A percentile compares a stretch with the other conserved stretches of the same genome.
Evolutionary conservation across 139 green algal species (phyloP).

Genomic region (Coccomyxa sp.): DNA sequence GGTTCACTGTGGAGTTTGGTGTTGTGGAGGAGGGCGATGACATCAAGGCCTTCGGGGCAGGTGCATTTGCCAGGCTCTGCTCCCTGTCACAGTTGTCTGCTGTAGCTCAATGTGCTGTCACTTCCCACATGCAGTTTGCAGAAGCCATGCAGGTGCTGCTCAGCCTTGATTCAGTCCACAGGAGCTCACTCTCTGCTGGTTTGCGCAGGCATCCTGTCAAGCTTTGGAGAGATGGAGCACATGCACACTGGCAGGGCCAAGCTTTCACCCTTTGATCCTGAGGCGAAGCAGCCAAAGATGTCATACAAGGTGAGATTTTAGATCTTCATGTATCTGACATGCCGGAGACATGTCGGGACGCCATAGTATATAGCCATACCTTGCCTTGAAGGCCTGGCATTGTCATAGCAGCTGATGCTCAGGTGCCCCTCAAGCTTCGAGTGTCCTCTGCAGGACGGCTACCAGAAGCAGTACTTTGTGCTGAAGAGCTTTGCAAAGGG

Average conservation of each 20-base stretch:
- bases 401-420: no score
- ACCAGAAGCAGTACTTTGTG: conserved; percentile 79
- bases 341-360: no score
- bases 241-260: conserved; percentile 57
- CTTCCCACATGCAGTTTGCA: not conserved
- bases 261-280: conserved; percentile 72
- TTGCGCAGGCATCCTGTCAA: conserved; percentile 71
- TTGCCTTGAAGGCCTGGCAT: no score
- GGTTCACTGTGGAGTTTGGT: conserved; percentile 94
- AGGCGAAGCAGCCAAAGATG: conserved; percentile 71
- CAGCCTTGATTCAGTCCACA: no score
- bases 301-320: conserved; percentile 64
- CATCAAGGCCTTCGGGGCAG: conserved; percentile 75
- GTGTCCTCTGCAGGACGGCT: conserved; percentile 54
- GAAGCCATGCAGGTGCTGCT: no score
- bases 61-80: not conserved
- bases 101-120: conserved; percentile 27
- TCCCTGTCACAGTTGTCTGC: conserved; percentile 2
- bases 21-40: conserved; percentile 66
- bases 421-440: no score
- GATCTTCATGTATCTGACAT: no score
- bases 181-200: not conserved
- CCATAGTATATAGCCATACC: no score
- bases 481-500: conserved; percentile 71
- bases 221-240: conserved; percentile 81